These are phyloP conservation scores for Paramecium caudatum DNA, from an alignment of 73 alveolate species.

Conservation along the genomic window DNA sequence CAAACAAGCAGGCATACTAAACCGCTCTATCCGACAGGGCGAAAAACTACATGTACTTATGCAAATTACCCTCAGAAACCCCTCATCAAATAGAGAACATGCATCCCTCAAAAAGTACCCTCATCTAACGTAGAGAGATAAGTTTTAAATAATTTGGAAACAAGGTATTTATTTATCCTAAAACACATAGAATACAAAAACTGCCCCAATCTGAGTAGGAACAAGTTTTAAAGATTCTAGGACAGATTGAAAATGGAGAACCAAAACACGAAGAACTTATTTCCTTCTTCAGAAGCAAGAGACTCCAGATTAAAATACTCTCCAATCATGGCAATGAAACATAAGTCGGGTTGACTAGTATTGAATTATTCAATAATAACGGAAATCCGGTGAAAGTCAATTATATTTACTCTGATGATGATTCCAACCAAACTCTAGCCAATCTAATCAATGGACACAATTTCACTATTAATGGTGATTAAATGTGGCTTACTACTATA, in stretches of 20 bases:
- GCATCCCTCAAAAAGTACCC: background rate
- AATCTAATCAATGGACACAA: slow-evolving; percentile 80
- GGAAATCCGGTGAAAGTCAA: slow-evolving; percentile 73
- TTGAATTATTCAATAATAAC: slow-evolving; percentile 73
- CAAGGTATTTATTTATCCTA: slow-evolving; percentile 2
- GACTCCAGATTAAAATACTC: slow-evolving; percentile 73
- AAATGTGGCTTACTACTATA: slow-evolving; percentile 79
- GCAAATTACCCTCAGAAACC: background rate
- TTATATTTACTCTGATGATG: slow-evolving; percentile 77
- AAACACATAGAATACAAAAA: slow-evolving; percentile 19
- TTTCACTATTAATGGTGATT: slow-evolving; percentile 77
- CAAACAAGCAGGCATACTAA: slow-evolving; percentile 6
- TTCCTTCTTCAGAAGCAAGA: slow-evolving; percentile 73
- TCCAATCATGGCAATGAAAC: slow-evolving; percentile 80
- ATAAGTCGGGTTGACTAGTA: slow-evolving; percentile 81
- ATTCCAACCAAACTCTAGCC: slow-evolving; percentile 72
- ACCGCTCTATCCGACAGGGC: slow-evolving; percentile 16
- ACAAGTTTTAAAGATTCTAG: background rate
- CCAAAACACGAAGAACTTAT: slow-evolving; percentile 38
- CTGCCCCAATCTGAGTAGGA: slow-evolving; percentile 10
- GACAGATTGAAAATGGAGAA: slow-evolving; percentile 54
- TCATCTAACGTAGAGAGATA: slow-evolving; percentile 48
- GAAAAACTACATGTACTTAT: slow-evolving; percentile 45
- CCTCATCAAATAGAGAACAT: slow-evolving; percentile 16
- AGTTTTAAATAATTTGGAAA: slow-evolving; percentile 36